Percentiles rank a stretch among this genome's conserved stretches.
phyloP scores from a whole-genome alignment of 805 yeast species.

The Priceomyces medius region DNA sequence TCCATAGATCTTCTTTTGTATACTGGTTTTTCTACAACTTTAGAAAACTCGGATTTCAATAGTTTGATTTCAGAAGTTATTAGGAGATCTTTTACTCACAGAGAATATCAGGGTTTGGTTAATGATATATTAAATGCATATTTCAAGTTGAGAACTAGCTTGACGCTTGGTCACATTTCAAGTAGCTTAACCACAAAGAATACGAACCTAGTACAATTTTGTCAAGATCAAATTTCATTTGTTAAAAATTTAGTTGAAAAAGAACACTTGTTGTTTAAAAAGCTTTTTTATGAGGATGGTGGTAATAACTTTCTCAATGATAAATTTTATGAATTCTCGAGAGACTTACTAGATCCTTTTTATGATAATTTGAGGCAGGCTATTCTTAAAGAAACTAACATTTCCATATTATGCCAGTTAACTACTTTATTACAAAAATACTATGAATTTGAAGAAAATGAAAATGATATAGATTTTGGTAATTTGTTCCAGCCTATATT shows the following conservation, averaged over 20 bases:
- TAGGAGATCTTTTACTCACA: conserved; percentile 35
- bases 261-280: conserved; percentile 59
- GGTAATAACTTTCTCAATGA: conserved; percentile 11
- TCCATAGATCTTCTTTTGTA: conserved; percentile 65
- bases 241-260: conserved; percentile 58
- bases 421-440: conserved; percentile 67
- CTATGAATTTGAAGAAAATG: conserved; percentile 58
- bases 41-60: conserved; percentile 23
- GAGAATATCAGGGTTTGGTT: conserved; percentile 64
- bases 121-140: conserved; percentile 66
- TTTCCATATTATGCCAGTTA: conserved; percentile 70
- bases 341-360: conserved; percentile 68
- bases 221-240: conserved; percentile 61
- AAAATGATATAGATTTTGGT: conserved; percentile 46
- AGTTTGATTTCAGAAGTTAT: conserved; percentile 36
- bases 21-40: conserved; percentile 50
- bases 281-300: conserved; percentile 40
- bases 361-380: conserved; percentile 67
- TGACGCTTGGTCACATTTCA: conserved; percentile 43
- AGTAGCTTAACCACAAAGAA: conserved; percentile 19
- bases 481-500: conserved; percentile 67
- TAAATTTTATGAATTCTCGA: conserved; percentile 58
- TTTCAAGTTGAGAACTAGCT: conserved; percentile 52
- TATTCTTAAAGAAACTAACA: conserved; percentile 68
- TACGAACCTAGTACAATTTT: conserved; percentile 51